These are phyloP conservation scores for Cordyceps farinosa DNA, from an alignment of 2,329 filamentous ascomycete genomes.

Conservation along the genomic window DNA sequence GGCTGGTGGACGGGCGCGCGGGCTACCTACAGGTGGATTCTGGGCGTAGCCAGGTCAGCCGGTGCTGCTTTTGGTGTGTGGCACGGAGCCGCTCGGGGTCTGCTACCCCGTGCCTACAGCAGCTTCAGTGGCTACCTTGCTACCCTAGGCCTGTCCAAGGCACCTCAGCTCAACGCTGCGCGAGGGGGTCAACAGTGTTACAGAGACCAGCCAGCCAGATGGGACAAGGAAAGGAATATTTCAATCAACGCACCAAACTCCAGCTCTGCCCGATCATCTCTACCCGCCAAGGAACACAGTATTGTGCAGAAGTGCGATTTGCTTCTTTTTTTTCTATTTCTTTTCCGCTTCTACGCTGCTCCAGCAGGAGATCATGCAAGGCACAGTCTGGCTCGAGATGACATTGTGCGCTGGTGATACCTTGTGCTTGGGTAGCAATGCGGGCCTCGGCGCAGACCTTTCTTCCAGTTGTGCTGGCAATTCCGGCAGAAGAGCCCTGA, in stretches of 20 bases:
- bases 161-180: too few species aligned
- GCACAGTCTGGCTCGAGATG: not conserved
- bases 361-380: not conserved
- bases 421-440: not conserved
- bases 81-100: constrained; percentile 3
- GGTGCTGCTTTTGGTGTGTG: not conserved
- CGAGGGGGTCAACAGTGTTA: not conserved
- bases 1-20: not conserved
- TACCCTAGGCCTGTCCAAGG: not conserved
- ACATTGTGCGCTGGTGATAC: not conserved
- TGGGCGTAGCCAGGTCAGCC: not conserved
- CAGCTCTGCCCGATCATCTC: constrained; percentile 1
- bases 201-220: not conserved
- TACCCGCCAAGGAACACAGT: not conserved
- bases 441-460: not conserved
- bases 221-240: constrained; percentile 1
- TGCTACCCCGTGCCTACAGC: not conserved
- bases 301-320: not conserved
- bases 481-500: not conserved
- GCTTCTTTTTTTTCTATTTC: not conserved
- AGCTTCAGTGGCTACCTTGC: not conserved
- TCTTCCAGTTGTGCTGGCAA: not conserved
- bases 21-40: not conserved
- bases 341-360: not conserved
- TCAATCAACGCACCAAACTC: not conserved